phyloP scores from a whole-genome alignment of 441 rosid species.

The Geranium incanum region DNA sequence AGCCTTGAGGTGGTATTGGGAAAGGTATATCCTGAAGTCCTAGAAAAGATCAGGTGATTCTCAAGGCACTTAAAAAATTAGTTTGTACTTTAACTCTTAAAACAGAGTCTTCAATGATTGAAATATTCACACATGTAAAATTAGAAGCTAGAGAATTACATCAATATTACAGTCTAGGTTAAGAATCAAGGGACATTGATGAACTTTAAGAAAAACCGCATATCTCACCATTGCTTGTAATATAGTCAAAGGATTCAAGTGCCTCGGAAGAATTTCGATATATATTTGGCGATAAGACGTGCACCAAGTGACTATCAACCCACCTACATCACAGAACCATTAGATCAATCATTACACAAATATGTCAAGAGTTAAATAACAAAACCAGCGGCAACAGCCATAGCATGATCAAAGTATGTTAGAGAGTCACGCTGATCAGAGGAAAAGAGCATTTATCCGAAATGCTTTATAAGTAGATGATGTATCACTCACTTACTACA shows the following conservation, averaged over 20 bases:
- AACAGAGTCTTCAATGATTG: background rate
- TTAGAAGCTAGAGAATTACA: too few relatives aligned
- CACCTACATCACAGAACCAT: slow-evolving; percentile 41
- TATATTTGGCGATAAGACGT: slow-evolving; percentile 84
- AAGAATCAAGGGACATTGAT: background rate
- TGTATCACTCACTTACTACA: background rate
- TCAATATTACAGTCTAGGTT: background rate
- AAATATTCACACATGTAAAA: too few relatives aligned
- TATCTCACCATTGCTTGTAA: slow-evolving; percentile 68
- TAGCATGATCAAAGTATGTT: background rate
- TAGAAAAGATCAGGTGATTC: too few relatives aligned
- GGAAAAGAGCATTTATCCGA: background rate
- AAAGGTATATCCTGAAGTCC: too few relatives aligned
- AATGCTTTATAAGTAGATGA: background rate
- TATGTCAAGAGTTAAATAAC: background rate
- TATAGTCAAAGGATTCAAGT: slow-evolving; percentile 83
- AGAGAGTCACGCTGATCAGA: background rate
- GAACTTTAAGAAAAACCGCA: background rate
- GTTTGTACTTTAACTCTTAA: too few relatives aligned
- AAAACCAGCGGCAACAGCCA: background rate
- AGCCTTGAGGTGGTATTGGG: too few relatives aligned
- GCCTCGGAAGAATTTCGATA: slow-evolving; percentile 73
- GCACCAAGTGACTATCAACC: slow-evolving; percentile 91
- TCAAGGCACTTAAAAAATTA: too few relatives aligned
- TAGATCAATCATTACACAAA: background rate